Evolutionary conservation across 208 protist genomes (phyloP), one percentile per base, ranked within the genome.

Genomic region (Trypanosoma lewisi): DNA sequence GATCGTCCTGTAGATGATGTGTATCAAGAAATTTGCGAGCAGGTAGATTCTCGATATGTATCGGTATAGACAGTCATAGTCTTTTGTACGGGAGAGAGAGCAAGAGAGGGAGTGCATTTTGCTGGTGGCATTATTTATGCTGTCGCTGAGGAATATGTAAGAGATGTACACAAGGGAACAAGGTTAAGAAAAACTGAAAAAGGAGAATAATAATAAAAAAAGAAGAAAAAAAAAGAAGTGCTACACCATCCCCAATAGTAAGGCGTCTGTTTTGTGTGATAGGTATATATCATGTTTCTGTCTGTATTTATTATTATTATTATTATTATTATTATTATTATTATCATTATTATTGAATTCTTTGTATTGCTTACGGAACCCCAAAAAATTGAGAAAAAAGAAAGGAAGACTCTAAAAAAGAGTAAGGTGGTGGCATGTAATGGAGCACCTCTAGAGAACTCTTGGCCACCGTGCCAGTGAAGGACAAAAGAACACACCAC

Each of bases 11-110:
- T 64, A 19, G 76, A 85, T 34, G 63, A 16, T 4, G 79, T 89
- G 6, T 75, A 71, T 54, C 37, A 51, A 9, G 83, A 89, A 16
- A 74, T 89, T 6, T 74, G 61, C 37, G 77, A 80, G 36, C 83
- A 89, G 50, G 52, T 85, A 3, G 67, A 77, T 34, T 57, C 72
- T 9, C 51, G 79, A 23, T 73, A 72, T 27, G 49, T 75, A n/a
- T 64, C 73, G 5, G 59, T 70, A 31, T 82, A 75, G 56, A n/a
- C 14, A 11, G 28, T 8, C 2, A 21, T 51, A 6, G n/a, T n/a
- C n/a, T n/a, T n/a, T n/a, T n/a, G n/a, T n/a, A n/a, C n/a, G n/a
- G n/a, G n/a, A 7, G 47, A 4, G 47, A 5, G 23, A 3, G 47
- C 4, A 19, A 19, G n/a, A 51, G 12, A 30, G 6, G 47, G 12